Percentiles rank a stretch among this genome's conserved stretches.
Evolutionary conservation across 2,329 filamentous ascomycete genomes (phyloP).

Genomic region (Calonectria hongkongensis): DNA sequence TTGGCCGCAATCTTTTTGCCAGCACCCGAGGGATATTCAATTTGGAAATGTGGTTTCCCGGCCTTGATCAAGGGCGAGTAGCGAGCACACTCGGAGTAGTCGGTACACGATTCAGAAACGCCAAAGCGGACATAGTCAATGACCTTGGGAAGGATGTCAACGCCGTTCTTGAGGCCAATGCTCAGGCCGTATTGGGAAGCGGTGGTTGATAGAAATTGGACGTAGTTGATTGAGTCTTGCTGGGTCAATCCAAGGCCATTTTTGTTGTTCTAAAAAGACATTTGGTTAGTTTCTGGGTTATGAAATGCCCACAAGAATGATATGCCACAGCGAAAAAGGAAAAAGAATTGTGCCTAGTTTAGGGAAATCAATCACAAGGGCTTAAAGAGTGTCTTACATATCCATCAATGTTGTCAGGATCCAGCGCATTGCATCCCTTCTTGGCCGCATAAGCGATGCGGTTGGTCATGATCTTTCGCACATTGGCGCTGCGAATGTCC

Average conservation of each 20-base stretch:
- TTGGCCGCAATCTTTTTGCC: constrained; percentile 50
- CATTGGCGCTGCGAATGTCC: constrained; percentile 72
- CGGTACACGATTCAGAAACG: constrained; percentile 82
- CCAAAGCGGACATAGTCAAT: constrained; percentile 75
- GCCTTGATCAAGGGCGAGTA: constrained; percentile 75
- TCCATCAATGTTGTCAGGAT: constrained; percentile 83
- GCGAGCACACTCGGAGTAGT: constrained; percentile 75
- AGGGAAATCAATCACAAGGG: too few species aligned
- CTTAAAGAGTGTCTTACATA: constrained; percentile 66
- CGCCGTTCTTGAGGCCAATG: constrained; percentile 82
- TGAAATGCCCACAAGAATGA: too few species aligned
- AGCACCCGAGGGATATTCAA: constrained; percentile 79
- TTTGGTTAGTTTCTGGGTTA: not conserved
- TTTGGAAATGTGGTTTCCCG: constrained; percentile 82
- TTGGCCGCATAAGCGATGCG: constrained; percentile 75
- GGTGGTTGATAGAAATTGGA: constrained; percentile 75
- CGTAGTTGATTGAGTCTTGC: constrained; percentile 73
- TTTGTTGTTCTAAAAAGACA: constrained; percentile 68
- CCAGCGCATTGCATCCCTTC: constrained; percentile 81
- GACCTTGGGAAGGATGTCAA: constrained; percentile 71
- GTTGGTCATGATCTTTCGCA: constrained; percentile 78
- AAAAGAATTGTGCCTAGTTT: too few species aligned
- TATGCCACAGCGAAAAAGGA: too few species aligned
- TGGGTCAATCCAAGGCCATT: constrained; percentile 77
- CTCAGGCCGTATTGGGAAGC: constrained; percentile 73